Conservation (phyloP, 2,329 filamentous ascomycete genomes). For the Botrytis sinoallii region DNA sequence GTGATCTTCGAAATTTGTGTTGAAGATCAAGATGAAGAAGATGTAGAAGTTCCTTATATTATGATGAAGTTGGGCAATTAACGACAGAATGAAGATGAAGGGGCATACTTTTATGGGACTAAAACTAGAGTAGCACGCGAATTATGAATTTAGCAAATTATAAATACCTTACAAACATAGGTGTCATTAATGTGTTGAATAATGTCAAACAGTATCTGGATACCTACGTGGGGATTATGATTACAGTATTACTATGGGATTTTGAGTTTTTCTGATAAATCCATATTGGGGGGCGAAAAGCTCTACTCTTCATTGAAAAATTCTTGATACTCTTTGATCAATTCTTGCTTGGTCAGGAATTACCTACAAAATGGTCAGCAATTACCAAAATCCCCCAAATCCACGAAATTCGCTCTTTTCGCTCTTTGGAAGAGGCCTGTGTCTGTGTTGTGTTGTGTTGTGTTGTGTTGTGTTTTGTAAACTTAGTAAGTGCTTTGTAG, state of each 20-base stretch:
- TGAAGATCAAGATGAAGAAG: slow-evolving; percentile 83
- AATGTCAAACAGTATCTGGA: background rate
- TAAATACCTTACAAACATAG: background rate
- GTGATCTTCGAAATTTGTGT: slow-evolving; percentile 95
- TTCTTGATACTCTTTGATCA: too few species aligned
- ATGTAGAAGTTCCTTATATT: slow-evolving; percentile 96
- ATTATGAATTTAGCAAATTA: slow-evolving; percentile 2
- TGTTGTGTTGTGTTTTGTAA: background rate
- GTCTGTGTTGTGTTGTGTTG: too few species aligned
- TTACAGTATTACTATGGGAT: background rate
- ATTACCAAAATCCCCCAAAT: too few species aligned
- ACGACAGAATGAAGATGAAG: slow-evolving; percentile 8
- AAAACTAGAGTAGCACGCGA: slow-evolving; percentile 9
- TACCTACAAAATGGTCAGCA: too few species aligned
- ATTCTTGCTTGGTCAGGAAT: too few species aligned
- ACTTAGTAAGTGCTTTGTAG: slow-evolving; percentile 18
- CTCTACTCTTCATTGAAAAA: too few species aligned
- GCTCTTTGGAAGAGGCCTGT: too few species aligned
- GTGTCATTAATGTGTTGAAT: background rate
- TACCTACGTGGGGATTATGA: background rate
- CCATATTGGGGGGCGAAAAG: background rate
- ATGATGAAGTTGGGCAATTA: slow-evolving; percentile 63
- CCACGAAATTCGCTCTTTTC: too few species aligned
- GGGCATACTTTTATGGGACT: background rate
- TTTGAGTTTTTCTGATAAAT: background rate